Base-by-base conservation (phyloP, 2,329 filamentous ascomycete genomes). In the Penicillium olsonii region DNA sequence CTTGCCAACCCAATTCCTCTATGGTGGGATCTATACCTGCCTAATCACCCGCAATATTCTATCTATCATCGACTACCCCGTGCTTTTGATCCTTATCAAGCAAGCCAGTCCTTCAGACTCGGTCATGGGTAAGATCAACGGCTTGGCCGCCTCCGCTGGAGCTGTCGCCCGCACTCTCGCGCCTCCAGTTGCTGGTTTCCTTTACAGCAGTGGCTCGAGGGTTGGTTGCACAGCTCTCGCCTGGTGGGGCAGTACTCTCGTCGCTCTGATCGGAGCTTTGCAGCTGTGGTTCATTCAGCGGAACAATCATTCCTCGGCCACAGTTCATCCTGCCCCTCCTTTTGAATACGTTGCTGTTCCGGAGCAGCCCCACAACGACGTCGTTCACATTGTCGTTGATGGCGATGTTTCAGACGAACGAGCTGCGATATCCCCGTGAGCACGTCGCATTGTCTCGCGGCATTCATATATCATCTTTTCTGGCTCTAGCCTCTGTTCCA, bases 71-170 rank as follows among this genome's bases (percentile, higher is more conserved):
- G 82, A 81, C 18, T 87, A 85, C 31, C 87, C 86, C 0, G 78
- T 87, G 8, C 77, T 87, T 1, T 75, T 90, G 20, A 88, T 90
- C 52, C 75, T 90, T 45, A 79, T 90, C 62, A 90, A 90, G 67
- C 84, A 89, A 70, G 84, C 87, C 1, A 82, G 84, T 4, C 84
- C 85, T 0, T 79, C 81, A 4, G 75, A 82, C 3, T 78, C 77
- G 1, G 79, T 83, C 5, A 75, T 90, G 14, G 87, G 87, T 1
- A 84, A 82, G 59, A 87, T 90, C 66, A 90, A 90, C 55, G 87
- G 87, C 0, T 71, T 89, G 8, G 85, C 86, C 40, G 87, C 87
- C 52, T 86, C 83, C 2, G 85, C 83, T 2, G 87, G 85, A n/a
- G 87, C 86, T 17, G 81, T 84, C 4, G 85, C 84, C 50, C 78